Percentiles rank a stretch among this genome's conserved stretches.
phyloP scores from a whole-genome alignment of 2,329 filamentous ascomycete species.

The Massarina eburnea region DNA sequence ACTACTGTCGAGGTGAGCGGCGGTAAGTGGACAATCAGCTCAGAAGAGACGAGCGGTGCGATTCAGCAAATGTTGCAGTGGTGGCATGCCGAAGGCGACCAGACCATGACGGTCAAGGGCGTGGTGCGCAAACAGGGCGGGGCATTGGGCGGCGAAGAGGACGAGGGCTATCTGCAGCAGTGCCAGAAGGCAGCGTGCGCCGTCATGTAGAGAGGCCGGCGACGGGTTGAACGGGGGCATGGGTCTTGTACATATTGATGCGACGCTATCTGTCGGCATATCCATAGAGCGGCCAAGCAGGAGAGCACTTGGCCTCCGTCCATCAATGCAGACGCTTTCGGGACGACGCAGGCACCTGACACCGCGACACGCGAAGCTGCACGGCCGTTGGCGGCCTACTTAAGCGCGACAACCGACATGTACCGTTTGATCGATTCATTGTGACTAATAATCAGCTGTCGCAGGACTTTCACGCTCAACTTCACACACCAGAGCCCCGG shows the following conservation, averaged over 20 bases:
- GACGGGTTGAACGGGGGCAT: no score
- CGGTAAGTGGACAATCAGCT: constrained; percentile 86
- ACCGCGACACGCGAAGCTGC: neutral
- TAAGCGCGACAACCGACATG: neutral
- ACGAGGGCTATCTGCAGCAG: constrained; percentile 75
- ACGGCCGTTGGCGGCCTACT: neutral
- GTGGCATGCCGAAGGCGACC: constrained; percentile 90
- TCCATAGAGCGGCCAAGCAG: no score
- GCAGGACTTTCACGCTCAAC: no score
- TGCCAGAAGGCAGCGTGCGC: constrained; percentile 49
- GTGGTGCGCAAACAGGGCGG: constrained; percentile 61
- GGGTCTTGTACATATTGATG: no score
- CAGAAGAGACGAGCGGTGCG: constrained; percentile 68
- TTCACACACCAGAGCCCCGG: neutral
- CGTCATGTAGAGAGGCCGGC: neutral
- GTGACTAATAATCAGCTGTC: no score
- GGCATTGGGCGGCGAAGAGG: constrained; percentile 62
- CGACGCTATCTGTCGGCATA: no score
- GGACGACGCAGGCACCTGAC: no score
- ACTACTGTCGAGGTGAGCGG: constrained; percentile 75
- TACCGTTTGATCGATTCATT: no score
- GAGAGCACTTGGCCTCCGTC: no score
- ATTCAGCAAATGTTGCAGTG: constrained; percentile 77
- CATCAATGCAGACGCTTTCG: no score
- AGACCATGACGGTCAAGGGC: constrained; percentile 75